Base-by-base conservation (phyloP, 495 filamentous ascomycete species). In the Penicillium parvum region DNA sequence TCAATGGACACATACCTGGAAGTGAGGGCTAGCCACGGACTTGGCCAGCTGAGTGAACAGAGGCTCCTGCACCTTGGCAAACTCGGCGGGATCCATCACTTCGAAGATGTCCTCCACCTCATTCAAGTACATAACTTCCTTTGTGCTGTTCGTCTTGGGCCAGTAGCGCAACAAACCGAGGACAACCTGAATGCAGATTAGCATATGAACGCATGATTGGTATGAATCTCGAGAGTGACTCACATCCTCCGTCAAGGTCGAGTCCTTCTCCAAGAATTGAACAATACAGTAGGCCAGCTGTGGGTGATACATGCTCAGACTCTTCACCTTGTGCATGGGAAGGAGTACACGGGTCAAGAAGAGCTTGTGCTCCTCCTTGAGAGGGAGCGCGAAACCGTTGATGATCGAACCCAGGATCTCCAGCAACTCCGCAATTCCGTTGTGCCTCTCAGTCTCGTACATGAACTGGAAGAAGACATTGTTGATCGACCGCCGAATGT, bases 401-500 rank as follows among this genome's bases (percentile, higher is more conserved):
- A 99, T 99, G 49, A 99, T 99, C 39, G 92, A 97, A 27, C 92
- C 92, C 18, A 99, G 71, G 52, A 99, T 99, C 57, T 99, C 92
- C 32, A 99, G 72, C 32, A 99, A 73, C 63, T 99, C 92, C 4
- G 92, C 92, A 47, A 99, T 95, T 11, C 92, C 92, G 60, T 99
- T 99, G 71, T 97, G 97, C 37, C 92, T 79, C 65, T 99, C 92
- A 0, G 92, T 99, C 69, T 99, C 92, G 58, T 99, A 99, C 45
- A 85, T 86, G 65, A 99, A 99, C 61, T 99, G 92, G 78, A 99
- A 99, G 75, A 99, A 99, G 54, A 99, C 92, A 59, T 99, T 97
- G 75, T 99, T 97, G 73, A 99, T 99, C 27, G 94, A 97, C 52
- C 92, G 83, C 57, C 92, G 79, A 55, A 99, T 99, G 66, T 90